Base-by-base conservation (phyloP, 306 rosid genomes). In the Cucumis melo region DNA sequence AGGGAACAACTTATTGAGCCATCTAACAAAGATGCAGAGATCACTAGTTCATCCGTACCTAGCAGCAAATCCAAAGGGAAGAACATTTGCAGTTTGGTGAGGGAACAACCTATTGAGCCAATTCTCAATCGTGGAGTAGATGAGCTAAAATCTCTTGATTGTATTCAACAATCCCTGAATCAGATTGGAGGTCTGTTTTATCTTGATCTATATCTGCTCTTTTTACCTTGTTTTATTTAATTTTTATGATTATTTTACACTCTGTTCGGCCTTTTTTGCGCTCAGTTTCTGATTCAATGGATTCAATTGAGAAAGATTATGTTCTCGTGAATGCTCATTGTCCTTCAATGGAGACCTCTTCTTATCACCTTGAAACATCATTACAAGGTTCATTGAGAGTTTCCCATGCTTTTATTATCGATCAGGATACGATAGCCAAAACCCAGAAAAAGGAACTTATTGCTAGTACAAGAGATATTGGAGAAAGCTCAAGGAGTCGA, bases 231-330 rank as follows among this genome's bases (percentile, higher is more conserved):
- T 46, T 46, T 50, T 46, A 73, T 70, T 63, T 78, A 77, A 63
- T 75, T 24, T 24, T n/a, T 1, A 46, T 46, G 2, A 46, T 46
- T 58, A 34, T 7, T 41, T 76, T 58, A 76, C 41, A 6, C 41
- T 57, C 13, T 41, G 50, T 76, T 8, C 23, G 38, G 51, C 78
- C 7, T 7, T 15, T 27, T 80, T 13, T 57, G 51, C 70, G 17
- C 83, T 59, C 88, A 95, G 99, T 82, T 84, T 87, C 90, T 54
- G 87, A 75, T 87, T 92, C 90, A 71, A 83, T 89, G 92, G 97
- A 90, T 83, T 88, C 88, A 29, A 83, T 95, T 44, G 98, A 90
- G 90, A 90, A 85, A 81, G 97, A 77, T 77, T 95, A 95, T 67
- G 99, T 92, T 73, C 67, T 95, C 16, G 89, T 95, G 81, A 77